These are phyloP conservation scores for Encephalitozoon intestinalis DNA, from an alignment of 371 early-diverging fungal genomes.

Conservation along the genomic window DNA sequence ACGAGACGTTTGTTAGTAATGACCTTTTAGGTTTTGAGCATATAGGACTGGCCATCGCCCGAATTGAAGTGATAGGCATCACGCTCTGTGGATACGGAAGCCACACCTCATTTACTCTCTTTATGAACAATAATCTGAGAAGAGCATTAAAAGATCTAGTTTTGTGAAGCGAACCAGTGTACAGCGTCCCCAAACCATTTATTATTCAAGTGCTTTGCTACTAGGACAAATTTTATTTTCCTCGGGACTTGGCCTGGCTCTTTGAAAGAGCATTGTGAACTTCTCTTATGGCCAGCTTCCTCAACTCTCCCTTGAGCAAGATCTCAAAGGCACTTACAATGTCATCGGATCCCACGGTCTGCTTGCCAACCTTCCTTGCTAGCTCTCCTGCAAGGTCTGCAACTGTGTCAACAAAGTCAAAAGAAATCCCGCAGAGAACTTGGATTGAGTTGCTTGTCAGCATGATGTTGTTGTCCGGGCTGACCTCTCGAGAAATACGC, in stretches of 20 bases:
- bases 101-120: not conserved
- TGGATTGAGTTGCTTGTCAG: constrained; percentile 41
- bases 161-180: not conserved
- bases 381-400: constrained; percentile 46
- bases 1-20: not conserved
- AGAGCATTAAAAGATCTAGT: constrained; percentile 14
- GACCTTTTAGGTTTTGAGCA: not conserved
- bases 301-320: constrained; percentile 56
- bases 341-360: constrained; percentile 61
- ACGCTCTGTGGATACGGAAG: constrained; percentile 20
- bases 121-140: constrained; percentile 22
- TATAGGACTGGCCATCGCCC: not conserved
- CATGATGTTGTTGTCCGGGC: constrained; percentile 17
- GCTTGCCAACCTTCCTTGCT: constrained; percentile 58
- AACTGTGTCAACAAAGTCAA: constrained; percentile 50
- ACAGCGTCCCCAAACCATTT: not conserved
- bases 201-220: not conserved
- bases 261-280: constrained; percentile 56
- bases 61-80: not conserved
- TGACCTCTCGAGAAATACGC: constrained; percentile 42
- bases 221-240: constrained; percentile 47
- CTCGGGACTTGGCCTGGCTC: constrained; percentile 39
- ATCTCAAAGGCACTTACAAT: constrained; percentile 54
- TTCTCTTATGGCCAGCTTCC: constrained; percentile 57
- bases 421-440: constrained; percentile 58